phyloP scores from a whole-genome alignment of 495 filamentous ascomycete genomes.

The Talaromyces proteolyticus region DNA sequence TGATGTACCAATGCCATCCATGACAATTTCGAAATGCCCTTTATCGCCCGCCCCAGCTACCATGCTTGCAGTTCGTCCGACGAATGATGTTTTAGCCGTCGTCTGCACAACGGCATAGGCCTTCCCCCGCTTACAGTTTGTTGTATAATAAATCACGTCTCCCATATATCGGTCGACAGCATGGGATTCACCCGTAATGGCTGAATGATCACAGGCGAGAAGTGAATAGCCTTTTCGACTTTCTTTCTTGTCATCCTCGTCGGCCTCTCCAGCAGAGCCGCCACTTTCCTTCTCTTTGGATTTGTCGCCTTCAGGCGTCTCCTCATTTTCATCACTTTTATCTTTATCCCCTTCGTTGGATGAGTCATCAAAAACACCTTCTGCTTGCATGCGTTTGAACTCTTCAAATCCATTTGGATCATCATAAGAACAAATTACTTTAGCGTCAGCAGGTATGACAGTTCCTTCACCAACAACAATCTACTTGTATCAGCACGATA shows the following conservation, averaged over 20 bases:
- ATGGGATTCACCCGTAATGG: slow-evolving; percentile 68
- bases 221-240: slow-evolving; percentile 45
- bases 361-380: slow-evolving; percentile 41
- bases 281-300: slow-evolving; percentile 9
- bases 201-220: slow-evolving; percentile 64
- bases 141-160: slow-evolving; percentile 63
- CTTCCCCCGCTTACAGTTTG: slow-evolving; percentile 69
- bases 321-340: slow-evolving; percentile 34
- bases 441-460: slow-evolving; percentile 64
- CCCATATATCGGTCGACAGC: slow-evolving; percentile 71
- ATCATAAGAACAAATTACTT: slow-evolving; percentile 67
- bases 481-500: slow-evolving; percentile 15
- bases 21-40: slow-evolving; percentile 72
- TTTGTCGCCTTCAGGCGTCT: slow-evolving; percentile 12
- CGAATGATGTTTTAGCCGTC: slow-evolving; percentile 60
- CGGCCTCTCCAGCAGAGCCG: slow-evolving; percentile 11
- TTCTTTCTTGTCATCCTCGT: slow-evolving; percentile 9
- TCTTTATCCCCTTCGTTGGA: slow-evolving; percentile 41
- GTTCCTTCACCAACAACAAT: slow-evolving; percentile 65
- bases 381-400: slow-evolving; percentile 48
- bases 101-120: slow-evolving; percentile 58
- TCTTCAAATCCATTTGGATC: slow-evolving; percentile 61
- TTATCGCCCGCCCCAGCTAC: slow-evolving; percentile 61
- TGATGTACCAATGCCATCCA: slow-evolving; percentile 69
- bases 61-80: slow-evolving; percentile 63